Conservation (phyloP, 805 yeast genomes). For the Starmera dryadoides region DNA sequence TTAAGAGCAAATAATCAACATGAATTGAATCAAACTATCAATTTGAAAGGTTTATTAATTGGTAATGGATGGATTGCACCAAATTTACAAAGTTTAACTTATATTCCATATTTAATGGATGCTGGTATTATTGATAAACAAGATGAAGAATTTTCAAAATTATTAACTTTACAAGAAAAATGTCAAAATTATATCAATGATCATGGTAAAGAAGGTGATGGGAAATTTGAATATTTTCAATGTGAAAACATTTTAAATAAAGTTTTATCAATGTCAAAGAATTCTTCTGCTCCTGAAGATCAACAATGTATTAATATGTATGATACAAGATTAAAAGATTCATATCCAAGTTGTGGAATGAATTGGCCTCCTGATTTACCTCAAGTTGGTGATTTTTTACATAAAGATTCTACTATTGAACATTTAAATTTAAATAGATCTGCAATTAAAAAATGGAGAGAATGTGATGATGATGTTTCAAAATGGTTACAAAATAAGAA, state of each 20-base stretch:
- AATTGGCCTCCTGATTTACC: constrained; percentile 80
- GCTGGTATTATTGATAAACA: constrained; percentile 43
- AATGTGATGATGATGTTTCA: constrained; percentile 64
- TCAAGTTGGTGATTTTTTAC: constrained; percentile 46
- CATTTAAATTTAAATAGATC: constrained; percentile 42
- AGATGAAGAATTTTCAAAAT: constrained; percentile 30
- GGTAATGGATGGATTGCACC: constrained; percentile 98
- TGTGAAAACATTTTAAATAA: constrained; percentile 39
- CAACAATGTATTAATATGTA: constrained; percentile 75
- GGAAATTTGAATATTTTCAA: constrained; percentile 23
- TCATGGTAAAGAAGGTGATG: constrained; percentile 7
- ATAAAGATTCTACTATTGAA: constrained; percentile 36
- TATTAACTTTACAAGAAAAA: constrained; percentile 44
- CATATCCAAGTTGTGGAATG: constrained; percentile 82
- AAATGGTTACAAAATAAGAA: constrained; percentile 39
- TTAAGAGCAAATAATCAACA: constrained; percentile 34
- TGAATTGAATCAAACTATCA: constrained; percentile 19
- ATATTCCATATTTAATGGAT: constrained; percentile 61
- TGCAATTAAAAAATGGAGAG: constrained; percentile 53
- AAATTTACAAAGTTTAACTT: constrained; percentile 72
- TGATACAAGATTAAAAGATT: constrained; percentile 63
- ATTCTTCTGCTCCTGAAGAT: constrained; percentile 24
- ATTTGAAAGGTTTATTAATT: constrained; percentile 62
- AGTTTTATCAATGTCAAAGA: constrained; percentile 22
- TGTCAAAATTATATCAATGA: constrained; percentile 52